Base-by-base conservation (phyloP, 306 rosid species). In the Prunus armeniaca region DNA sequence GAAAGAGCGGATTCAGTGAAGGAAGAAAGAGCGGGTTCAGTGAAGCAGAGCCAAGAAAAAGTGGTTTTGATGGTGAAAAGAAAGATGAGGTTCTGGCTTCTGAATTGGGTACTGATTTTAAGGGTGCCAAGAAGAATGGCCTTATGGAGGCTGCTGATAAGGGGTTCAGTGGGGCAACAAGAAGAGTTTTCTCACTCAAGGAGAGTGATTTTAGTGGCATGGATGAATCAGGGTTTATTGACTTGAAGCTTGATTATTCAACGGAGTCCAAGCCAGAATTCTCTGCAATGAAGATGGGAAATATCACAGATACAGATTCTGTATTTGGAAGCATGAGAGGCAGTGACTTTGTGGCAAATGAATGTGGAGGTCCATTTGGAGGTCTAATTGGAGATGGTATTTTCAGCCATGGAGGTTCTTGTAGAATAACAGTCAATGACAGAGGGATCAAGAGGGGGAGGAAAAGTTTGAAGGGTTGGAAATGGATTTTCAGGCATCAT, bases 21-120 rank as follows among this genome's bases (percentile, higher is more conserved):
- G 97, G 92, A 0, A 88, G 98, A 46, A 88, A 90, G 83, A 95
- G 98, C 76, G 97, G 93, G 12, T 95, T 88, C 18, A 92, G 99
- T 78, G 99, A 95, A 82, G 90, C 76, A 4, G 82, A 78, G 71
- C 82, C 96, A 58, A 89, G 99, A 38, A 91, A 89, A 78, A 96
- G 99, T 70, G 93, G 89, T 7, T 85, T 87, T 32, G 96, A 91
- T 30, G 84, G 85, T 13, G 93, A 81, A 38, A 85, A 81, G 80
- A 79, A 84, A 63, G 91, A 87, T 54, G 78, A 78, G 12, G n/a
- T 24, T 5, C 67, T 64, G 78, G 91, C 81, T 9, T 64, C 75
- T 77, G 91, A 85, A 15, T 75, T 73, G 32, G 82, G 43, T 38
- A 38, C 43, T 38, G 43, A 38, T 38, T 38, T 38, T 38, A 38